Evolutionary conservation across 2,329 filamentous ascomycete genomes (phyloP), one percentile per base, ranked within the genome.

Genomic region (Venturia effusa): DNA sequence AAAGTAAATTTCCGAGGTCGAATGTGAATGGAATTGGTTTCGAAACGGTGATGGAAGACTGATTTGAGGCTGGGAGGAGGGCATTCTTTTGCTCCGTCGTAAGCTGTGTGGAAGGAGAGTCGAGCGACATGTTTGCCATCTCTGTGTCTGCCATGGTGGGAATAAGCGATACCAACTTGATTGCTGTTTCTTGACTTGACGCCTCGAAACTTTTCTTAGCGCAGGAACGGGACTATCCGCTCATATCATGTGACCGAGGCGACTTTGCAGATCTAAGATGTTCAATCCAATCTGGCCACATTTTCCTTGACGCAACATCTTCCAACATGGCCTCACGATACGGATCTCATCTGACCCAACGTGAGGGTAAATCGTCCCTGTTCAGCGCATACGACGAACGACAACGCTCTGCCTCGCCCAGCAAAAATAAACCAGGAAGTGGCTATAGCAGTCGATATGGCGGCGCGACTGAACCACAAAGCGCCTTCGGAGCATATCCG

Each of bases 21-120:
- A 95, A 97, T 69, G 86, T 92, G 80, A 95, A 96, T 11, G 92
- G 92, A 7, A 89, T 95, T 4, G 91, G 88, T 77, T 95, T 95
- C 66, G 87, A 70, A 60, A 78, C 74, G 4, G 54, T 59, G 30
- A 41, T 62, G 24, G 24, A 41, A 1, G 34, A 32, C 8, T 39
- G n/a, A 3, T 24, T 55, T 17, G 61, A 59, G 27, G 27, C 1
- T 6, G 51, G 51, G 30, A 57, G 30, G 3, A 51, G 40, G 8
- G 40, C 19, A 19, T 48, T 41, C 7, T 45, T 32, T 11, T 39
- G 32, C 32, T 64, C 62, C 4, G 15, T 7, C 13, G 34, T 57
- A 19, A 60, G 34, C 43, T 61, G 62, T 7, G 30, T 40, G 22
- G 57, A 59, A 55, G 54, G 62, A 37, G 54, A 61, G 39, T 61